phyloP scores from a whole-genome alignment of 306 rosid genomes.

The Castanea crenata region DNA sequence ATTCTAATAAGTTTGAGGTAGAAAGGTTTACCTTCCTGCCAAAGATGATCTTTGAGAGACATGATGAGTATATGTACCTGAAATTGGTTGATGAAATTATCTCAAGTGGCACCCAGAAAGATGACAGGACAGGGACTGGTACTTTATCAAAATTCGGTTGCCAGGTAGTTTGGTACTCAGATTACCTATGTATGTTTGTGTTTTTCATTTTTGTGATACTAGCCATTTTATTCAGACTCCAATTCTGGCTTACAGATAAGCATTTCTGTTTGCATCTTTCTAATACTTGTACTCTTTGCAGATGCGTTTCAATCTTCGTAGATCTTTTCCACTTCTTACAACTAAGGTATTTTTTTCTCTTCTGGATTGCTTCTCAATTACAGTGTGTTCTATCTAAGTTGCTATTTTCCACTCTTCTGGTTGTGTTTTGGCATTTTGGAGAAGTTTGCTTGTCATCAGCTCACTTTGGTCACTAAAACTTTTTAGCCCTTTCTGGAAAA shows the following conservation, averaged over 20 bases:
- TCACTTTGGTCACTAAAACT: neutral
- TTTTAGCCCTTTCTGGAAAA: neutral
- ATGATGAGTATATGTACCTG: constrained; percentile 48
- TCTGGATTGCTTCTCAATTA: neutral
- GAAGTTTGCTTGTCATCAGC: neutral
- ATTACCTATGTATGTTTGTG: neutral
- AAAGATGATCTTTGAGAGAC: constrained; percentile 49
- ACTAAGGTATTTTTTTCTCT: constrained; percentile 42
- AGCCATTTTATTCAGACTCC: neutral
- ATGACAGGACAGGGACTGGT: constrained; percentile 58
- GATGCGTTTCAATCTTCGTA: constrained; percentile 60
- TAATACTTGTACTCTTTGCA: constrained; percentile 11
- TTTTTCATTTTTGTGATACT: neutral
- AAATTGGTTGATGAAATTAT: constrained; percentile 51
- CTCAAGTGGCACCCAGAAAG: constrained; percentile 42
- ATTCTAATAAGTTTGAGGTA: constrained; percentile 34
- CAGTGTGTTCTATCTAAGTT: neutral
- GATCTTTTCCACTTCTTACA: constrained; percentile 54
- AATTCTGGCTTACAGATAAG: neutral
- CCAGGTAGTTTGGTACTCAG: constrained; percentile 40
- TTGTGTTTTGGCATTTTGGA: neutral
- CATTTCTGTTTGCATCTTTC: neutral
- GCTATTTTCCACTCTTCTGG: neutral
- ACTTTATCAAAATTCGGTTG: constrained; percentile 61
- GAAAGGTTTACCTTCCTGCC: constrained; percentile 54